Conservation (phyloP, 2,329 filamentous ascomycete species). For the Claviceps paspali region DNA sequence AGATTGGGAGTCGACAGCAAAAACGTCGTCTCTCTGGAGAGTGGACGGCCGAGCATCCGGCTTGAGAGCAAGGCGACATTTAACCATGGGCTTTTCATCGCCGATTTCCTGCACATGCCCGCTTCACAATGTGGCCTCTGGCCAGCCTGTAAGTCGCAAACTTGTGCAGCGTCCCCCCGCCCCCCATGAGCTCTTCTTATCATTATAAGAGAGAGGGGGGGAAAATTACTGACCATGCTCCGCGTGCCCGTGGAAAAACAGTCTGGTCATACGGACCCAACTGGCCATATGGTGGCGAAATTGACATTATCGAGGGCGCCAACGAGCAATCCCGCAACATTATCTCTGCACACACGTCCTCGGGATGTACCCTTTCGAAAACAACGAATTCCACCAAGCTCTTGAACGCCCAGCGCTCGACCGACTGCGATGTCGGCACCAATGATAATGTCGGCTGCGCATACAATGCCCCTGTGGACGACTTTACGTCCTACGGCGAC, state of each 20-base stretch:
- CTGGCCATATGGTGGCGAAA: constrained; percentile 50
- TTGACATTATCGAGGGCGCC: constrained; percentile 58
- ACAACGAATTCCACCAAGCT: constrained; percentile 13
- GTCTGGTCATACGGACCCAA: constrained; percentile 38
- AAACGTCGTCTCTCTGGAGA: constrained; percentile 20
- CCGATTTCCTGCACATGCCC: constrained; percentile 62
- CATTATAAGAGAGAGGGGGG: too few species aligned
- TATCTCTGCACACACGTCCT: constrained; percentile 45
- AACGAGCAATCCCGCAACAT: constrained; percentile 44
- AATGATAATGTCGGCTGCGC: constrained; percentile 29
- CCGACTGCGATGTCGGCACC: constrained; percentile 22
- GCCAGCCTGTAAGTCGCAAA: constrained; percentile 43
- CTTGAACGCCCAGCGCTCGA: constrained; percentile 11
- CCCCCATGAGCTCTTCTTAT: neutral
- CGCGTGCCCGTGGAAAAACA: constrained; percentile 9
- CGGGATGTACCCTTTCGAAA: constrained; percentile 16
- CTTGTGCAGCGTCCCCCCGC: too few species aligned
- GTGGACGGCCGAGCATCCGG: constrained; percentile 45
- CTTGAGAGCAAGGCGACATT: constrained; percentile 50
- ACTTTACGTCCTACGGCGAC: constrained; percentile 39
- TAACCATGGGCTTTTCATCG: constrained; percentile 52
- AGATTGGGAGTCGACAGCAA: constrained; percentile 29
- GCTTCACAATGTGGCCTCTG: constrained; percentile 54
- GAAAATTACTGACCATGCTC: too few species aligned
- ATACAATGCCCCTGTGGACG: constrained; percentile 22